Percentiles rank a stretch among this genome's conserved stretches.
Evolutionary conservation across 1,284 basidiomycete species (phyloP).

Genomic region (Stygiomarasmius scandens): DNA sequence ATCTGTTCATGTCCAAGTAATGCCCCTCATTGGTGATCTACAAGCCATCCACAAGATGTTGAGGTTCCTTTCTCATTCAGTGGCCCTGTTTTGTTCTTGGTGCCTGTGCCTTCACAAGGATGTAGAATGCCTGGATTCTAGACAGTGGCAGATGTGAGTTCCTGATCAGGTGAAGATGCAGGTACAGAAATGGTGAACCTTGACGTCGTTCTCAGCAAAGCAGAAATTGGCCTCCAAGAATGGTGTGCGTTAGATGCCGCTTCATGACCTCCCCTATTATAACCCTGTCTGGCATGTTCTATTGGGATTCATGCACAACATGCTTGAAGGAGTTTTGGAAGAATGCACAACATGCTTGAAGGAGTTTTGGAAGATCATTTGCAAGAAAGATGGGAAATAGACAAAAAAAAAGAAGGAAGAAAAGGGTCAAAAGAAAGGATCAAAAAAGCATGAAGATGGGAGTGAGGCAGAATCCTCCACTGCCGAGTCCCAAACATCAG

Average conservation of each 20-base stretch:
- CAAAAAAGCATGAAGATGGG: too few species aligned
- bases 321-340: slow-evolving; percentile 2
- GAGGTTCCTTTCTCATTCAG: slow-evolving; percentile 12
- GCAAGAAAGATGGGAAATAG: background rate
- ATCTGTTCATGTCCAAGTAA: slow-evolving; percentile 4
- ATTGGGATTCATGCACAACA: slow-evolving; percentile 5
- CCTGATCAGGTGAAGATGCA: background rate
- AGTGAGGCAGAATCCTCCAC: too few species aligned
- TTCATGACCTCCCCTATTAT: background rate
- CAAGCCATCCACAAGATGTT: slow-evolving; percentile 17
- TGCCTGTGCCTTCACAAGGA: slow-evolving; percentile 12
- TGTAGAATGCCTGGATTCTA: slow-evolving; percentile 3
- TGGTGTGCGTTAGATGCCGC: background rate
- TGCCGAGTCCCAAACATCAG: too few species aligned
- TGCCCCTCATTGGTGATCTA: slow-evolving; percentile 20
- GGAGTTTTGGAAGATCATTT: slow-evolving; percentile 1
- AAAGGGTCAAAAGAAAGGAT: background rate
- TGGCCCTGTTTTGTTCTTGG: slow-evolving; percentile 18
- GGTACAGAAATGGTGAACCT: background rate
- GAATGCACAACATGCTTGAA: slow-evolving; percentile 5
- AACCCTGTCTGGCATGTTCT: background rate
- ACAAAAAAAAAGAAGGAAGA: background rate
- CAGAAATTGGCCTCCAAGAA: background rate
- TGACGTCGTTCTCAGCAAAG: background rate
- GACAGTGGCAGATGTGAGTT: background rate